Conservation (phyloP, 148 eudicot genomes). For the Persicaria tinctoria region DNA sequence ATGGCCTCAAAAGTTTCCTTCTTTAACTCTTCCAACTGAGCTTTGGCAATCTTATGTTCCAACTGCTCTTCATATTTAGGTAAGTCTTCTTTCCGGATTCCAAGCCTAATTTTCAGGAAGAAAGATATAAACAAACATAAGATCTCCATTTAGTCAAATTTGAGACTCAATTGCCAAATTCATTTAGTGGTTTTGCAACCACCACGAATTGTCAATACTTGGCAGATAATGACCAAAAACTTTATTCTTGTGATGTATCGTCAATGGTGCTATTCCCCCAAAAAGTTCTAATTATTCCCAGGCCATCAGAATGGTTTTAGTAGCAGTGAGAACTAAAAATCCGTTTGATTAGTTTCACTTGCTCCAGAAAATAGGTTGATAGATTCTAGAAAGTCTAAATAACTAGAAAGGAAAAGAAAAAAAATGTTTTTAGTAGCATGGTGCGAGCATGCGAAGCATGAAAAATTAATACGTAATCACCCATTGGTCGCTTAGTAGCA, state of each 20-base stretch:
- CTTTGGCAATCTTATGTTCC: constrained; percentile 81
- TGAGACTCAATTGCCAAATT: not conserved
- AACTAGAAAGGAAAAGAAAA: not conserved
- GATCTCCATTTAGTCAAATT: not conserved
- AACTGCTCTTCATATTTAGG: constrained; percentile 79
- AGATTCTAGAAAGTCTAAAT: not conserved
- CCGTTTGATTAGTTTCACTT: not conserved
- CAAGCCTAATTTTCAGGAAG: constrained; percentile 48
- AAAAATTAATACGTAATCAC: not conserved
- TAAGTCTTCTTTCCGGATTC: constrained; percentile 60
- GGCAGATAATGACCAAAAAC: not conserved
- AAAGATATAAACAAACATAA: not conserved
- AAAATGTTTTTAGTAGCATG: too few species aligned
- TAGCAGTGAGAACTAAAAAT: not conserved
- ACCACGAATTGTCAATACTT: not conserved
- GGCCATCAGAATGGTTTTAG: not conserved
- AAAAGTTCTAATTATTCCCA: not conserved
- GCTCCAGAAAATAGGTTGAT: not conserved
- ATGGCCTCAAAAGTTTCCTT: constrained; percentile 82
- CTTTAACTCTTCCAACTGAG: constrained; percentile 82
- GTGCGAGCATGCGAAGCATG: not conserved
- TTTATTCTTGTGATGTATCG: not conserved
- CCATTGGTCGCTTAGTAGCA: not conserved
- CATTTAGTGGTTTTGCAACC: not conserved
- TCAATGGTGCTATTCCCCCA: not conserved